Conservation (phyloP, 495 filamentous ascomycete species). For the Gamarada debralockiae region DNA sequence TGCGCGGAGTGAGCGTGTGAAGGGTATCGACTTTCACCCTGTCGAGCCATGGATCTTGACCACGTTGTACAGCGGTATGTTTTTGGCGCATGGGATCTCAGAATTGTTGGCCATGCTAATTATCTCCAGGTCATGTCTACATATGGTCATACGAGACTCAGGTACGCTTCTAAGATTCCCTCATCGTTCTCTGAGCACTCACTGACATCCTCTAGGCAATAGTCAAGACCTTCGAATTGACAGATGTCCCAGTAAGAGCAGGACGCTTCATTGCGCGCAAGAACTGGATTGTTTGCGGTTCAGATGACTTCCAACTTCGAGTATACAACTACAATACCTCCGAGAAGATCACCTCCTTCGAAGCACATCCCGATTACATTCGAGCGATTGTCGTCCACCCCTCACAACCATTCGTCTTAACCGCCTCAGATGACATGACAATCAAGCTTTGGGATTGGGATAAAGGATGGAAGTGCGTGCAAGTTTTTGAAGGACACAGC, state of each 20-base stretch:
- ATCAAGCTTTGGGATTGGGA: slow-evolving; percentile 99
- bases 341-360: slow-evolving; percentile 97
- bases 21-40: slow-evolving; percentile 96
- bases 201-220: slow-evolving; percentile 57
- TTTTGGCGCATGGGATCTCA: slow-evolving; percentile 4
- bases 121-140: slow-evolving; percentile 78
- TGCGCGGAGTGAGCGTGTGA: slow-evolving; percentile 85
- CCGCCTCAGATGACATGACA: slow-evolving; percentile 98
- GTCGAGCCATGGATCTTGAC: slow-evolving; percentile 97
- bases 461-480: slow-evolving; percentile 94
- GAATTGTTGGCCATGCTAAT: slow-evolving; percentile 16
- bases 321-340: slow-evolving; percentile 99
- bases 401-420: slow-evolving; percentile 91
- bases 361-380: slow-evolving; percentile 99
- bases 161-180: slow-evolving; percentile 34
- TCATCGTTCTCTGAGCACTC: neutral
- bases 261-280: slow-evolving; percentile 96
- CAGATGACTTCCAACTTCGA: slow-evolving; percentile 95
- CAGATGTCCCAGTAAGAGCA: slow-evolving; percentile 95
- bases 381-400: slow-evolving; percentile 97
- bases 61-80: slow-evolving; percentile 88
- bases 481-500: slow-evolving; percentile 96
- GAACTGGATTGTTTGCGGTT: slow-evolving; percentile 99
- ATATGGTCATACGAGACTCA: slow-evolving; percentile 99
- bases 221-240: slow-evolving; percentile 98